phyloP scores from a whole-genome alignment of 2,329 filamentous ascomycete genomes.

The Colletotrichum sidae region DNA sequence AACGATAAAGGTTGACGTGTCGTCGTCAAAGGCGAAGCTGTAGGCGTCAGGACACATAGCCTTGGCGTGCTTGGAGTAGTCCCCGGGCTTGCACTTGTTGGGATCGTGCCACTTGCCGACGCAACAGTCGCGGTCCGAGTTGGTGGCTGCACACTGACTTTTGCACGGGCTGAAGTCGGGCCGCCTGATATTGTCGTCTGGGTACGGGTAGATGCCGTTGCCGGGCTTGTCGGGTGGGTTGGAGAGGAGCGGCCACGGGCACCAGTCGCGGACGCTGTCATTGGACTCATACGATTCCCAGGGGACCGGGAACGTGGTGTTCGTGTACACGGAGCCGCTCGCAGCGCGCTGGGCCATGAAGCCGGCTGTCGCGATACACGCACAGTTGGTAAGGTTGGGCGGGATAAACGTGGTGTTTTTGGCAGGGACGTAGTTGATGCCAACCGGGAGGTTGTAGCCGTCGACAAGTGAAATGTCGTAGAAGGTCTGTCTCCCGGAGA shows the following conservation, averaged over 20 bases:
- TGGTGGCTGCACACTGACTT: conserved; percentile 79
- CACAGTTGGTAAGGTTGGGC: conserved; percentile 80
- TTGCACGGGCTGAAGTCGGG: conserved; percentile 83
- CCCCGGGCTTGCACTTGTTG: conserved; percentile 71
- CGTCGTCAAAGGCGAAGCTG: conserved; percentile 76
- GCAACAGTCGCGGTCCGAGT: conserved; percentile 78
- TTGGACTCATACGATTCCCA: conserved; percentile 72
- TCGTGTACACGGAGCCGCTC: conserved; percentile 70
- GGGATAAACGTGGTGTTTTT: conserved; percentile 75
- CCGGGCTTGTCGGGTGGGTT: conserved; percentile 75
- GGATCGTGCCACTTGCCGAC: conserved; percentile 75
- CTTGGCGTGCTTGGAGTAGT: conserved; percentile 79
- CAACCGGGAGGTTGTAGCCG: conserved; percentile 83
- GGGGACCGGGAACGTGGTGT: conserved; percentile 73
- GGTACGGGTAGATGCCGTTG: conserved; percentile 84
- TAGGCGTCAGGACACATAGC: conserved; percentile 86
- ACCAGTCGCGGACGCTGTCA: conserved; percentile 74
- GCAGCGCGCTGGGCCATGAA: conserved; percentile 66
- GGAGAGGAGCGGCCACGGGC: conserved; percentile 82
- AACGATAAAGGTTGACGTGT: conserved; percentile 70
- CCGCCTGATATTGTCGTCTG: conserved; percentile 77
- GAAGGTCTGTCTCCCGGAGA: conserved; percentile 72
- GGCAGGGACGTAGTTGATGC: conserved; percentile 69
- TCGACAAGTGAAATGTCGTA: conserved; percentile 90
- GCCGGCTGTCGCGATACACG: conserved; percentile 79